Evolutionary conservation across 257 asterid genomes (phyloP).

Genomic region (Leptodermis oblonga): DNA sequence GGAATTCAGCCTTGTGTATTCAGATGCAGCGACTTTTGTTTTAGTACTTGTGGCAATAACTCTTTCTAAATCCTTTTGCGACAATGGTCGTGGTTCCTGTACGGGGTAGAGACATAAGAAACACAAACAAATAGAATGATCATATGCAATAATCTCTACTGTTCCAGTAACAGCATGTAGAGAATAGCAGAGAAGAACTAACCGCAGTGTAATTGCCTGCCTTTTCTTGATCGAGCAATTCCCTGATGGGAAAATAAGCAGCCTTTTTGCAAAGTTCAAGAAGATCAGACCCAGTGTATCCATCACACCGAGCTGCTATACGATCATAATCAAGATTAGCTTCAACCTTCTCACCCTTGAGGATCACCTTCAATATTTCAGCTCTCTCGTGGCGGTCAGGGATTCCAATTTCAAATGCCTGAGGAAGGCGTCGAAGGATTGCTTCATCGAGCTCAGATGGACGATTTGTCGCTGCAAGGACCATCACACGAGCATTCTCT

Average conservation of each 20-base stretch:
- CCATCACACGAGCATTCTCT: constrained; percentile 91
- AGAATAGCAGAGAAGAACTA: constrained; percentile 20
- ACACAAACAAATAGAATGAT: background rate
- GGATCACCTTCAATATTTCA: constrained; percentile 71
- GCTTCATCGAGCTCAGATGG: constrained; percentile 99
- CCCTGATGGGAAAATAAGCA: constrained; percentile 82
- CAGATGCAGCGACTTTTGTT: constrained; percentile 69
- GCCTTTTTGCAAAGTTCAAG: constrained; percentile 91
- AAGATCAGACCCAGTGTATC: constrained; percentile 90
- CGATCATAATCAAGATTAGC: constrained; percentile 53
- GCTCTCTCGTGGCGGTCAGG: constrained; percentile 68
- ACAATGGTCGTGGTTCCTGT: constrained; percentile 69
- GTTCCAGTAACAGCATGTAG: no score
- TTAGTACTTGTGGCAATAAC: constrained; percentile 50
- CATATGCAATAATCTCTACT: background rate
- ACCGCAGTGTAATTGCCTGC: constrained; percentile 53
- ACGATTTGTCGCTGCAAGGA: constrained; percentile 94
- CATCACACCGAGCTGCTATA: constrained; percentile 71
- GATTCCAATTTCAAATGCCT: constrained; percentile 84
- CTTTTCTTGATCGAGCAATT: constrained; percentile 68
- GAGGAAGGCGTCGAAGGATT: constrained; percentile 92
- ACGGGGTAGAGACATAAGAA: background rate
- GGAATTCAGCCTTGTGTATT: constrained; percentile 46
- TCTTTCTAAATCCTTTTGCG: constrained; percentile 59
- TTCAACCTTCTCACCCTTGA: constrained; percentile 74